phyloP scores from a whole-genome alignment of 805 yeast genomes.

The Cyberlindnera nakhonratchasimensis region DNA sequence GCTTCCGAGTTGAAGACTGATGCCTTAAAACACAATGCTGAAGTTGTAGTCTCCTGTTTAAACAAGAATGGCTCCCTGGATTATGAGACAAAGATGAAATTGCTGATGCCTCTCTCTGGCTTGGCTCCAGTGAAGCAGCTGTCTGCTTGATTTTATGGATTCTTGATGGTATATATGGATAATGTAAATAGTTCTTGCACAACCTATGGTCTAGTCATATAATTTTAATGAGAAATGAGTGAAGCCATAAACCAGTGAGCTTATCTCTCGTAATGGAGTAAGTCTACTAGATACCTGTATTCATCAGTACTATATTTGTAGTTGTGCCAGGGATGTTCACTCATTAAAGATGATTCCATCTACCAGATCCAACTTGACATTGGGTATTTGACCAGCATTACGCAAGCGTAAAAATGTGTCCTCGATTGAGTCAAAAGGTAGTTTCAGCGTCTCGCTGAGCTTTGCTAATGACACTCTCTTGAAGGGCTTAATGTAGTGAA shows the following conservation, averaged over 20 bases:
- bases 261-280: too few species aligned
- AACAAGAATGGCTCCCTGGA: constrained; percentile 25
- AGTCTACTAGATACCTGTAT: too few species aligned
- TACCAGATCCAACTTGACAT: constrained; percentile 25
- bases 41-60: constrained; percentile 25
- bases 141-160: constrained; percentile 5
- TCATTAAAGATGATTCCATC: constrained; percentile 27
- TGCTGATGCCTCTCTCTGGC: constrained; percentile 29
- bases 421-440: constrained; percentile 23
- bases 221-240: too few species aligned
- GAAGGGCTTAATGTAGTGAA: constrained; percentile 29
- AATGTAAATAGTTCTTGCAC: constrained; percentile 4
- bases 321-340: too few species aligned
- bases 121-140: constrained; percentile 27
- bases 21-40: constrained; percentile 24
- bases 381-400: constrained; percentile 21
- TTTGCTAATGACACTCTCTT: constrained; percentile 22
- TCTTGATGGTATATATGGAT: not conserved
- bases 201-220: not conserved
- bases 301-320: too few species aligned
- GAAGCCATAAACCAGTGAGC: not conserved
- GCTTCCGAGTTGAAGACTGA: constrained; percentile 18
- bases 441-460: constrained; percentile 17
- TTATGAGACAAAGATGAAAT: constrained; percentile 22
- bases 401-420: constrained; percentile 24